These are phyloP conservation scores for Trypanosoma scelopori DNA, from an alignment of 208 protist species.

Conservation along the genomic window DNA sequence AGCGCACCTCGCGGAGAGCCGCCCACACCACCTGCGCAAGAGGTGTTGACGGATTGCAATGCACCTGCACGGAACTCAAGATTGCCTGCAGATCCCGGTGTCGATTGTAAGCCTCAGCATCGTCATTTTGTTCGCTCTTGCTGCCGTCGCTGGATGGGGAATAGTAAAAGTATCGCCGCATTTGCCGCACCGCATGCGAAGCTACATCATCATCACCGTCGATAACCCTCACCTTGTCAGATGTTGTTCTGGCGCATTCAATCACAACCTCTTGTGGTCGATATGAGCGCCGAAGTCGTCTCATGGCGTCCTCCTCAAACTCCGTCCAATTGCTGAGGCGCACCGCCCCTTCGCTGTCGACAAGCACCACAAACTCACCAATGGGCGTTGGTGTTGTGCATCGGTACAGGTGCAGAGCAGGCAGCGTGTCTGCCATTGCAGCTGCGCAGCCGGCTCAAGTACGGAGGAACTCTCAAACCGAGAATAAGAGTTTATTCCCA, in stretches of 20 bases:
- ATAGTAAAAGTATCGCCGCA: constrained; percentile 45
- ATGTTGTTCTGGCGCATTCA: not conserved
- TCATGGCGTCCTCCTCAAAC: constrained; percentile 24
- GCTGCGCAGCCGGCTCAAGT: not conserved
- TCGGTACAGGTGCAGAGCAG: constrained; percentile 38
- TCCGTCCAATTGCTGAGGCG: constrained; percentile 57
- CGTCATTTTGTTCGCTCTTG: not conserved
- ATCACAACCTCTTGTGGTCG: constrained; percentile 9
- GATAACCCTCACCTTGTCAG: not conserved
- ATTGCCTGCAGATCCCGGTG: constrained; percentile 20
- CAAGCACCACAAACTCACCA: constrained; percentile 52
- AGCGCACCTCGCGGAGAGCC: constrained; percentile 47
- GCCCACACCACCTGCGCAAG: constrained; percentile 47
- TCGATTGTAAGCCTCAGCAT: not conserved
- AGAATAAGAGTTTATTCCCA: no score
- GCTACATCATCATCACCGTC: not conserved
- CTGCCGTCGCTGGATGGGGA: not conserved
- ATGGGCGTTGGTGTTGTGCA: constrained; percentile 41
- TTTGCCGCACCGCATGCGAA: constrained; percentile 21
- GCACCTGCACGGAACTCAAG: constrained; percentile 39
- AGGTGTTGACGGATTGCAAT: constrained; percentile 33
- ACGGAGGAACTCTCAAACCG: no score
- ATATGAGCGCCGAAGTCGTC: constrained; percentile 27
- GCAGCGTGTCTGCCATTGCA: not conserved
- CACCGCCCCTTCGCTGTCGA: constrained; percentile 56